Conservation (phyloP, 2,329 filamentous ascomycete genomes). For the Aspergillus viridinutans region DNA sequence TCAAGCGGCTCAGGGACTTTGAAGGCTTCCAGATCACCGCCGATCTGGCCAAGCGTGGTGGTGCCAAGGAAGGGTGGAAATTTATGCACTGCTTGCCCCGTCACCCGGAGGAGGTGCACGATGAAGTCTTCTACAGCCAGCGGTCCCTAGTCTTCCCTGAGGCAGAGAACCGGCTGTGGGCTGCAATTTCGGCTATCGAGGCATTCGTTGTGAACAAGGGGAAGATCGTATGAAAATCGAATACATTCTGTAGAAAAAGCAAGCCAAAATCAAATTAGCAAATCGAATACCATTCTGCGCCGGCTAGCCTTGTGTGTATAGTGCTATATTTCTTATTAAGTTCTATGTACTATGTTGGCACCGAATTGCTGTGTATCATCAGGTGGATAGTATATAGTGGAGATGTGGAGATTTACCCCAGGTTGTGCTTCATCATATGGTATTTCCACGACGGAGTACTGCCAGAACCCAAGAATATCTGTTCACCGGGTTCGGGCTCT, state of each 20-base stretch:
- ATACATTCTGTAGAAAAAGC: background rate
- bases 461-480: background rate
- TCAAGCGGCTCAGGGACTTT: slow-evolving; percentile 75
- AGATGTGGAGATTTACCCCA: background rate
- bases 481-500: background rate
- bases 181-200: slow-evolving; percentile 80
- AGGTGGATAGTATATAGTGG: background rate
- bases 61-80: slow-evolving; percentile 84
- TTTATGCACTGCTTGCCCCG: slow-evolving; percentile 98
- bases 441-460: background rate
- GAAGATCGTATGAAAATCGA: slow-evolving; percentile 62
- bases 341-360: background rate
- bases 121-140: slow-evolving; percentile 88
- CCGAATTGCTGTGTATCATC: too few relatives aligned
- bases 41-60: slow-evolving; percentile 75
- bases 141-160: slow-evolving; percentile 88
- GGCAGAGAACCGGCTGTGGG: slow-evolving; percentile 91
- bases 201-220: slow-evolving; percentile 94
- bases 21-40: slow-evolving; percentile 87
- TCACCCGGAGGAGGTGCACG: slow-evolving; percentile 86
- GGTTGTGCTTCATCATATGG: background rate
- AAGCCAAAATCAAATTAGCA: background rate
- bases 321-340: background rate
- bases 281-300: background rate
- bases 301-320: background rate